phyloP scores from a whole-genome alignment of 495 filamentous ascomycete genomes.

The Hypoxylon subgilvum region DNA sequence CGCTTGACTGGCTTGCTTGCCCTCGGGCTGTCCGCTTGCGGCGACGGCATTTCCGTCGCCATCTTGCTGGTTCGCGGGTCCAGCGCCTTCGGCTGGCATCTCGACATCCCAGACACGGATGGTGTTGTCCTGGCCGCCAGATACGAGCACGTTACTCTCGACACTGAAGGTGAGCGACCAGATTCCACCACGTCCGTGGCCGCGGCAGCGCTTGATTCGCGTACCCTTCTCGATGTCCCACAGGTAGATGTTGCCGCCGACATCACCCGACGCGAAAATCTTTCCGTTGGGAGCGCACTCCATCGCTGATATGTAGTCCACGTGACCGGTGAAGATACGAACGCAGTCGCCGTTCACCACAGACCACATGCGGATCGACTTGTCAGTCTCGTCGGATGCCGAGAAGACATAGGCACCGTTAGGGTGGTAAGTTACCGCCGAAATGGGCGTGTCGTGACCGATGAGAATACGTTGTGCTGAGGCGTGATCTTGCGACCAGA shows the following conservation, averaged over 20 bases:
- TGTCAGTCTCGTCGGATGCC: conserved; percentile 76
- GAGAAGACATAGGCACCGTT: conserved; percentile 94
- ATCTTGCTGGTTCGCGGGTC: conserved; percentile 36
- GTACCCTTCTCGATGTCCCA: conserved; percentile 89
- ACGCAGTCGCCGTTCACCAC: conserved; percentile 82
- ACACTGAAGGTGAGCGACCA: conserved; percentile 90
- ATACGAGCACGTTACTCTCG: conserved; percentile 85
- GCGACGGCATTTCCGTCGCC: conserved; percentile 48
- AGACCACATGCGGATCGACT: conserved; percentile 97
- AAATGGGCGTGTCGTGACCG: conserved; percentile 89
- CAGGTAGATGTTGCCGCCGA: conserved; percentile 81
- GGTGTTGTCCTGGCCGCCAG: conserved; percentile 88
- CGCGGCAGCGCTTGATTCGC: conserved; percentile 87
- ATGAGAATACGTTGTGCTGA: conserved; percentile 86
- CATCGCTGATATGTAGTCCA: conserved; percentile 79
- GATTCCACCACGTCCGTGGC: conserved; percentile 91
- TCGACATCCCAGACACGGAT: conserved; percentile 93
- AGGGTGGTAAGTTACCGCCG: conserved; percentile 85
- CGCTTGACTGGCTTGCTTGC: conserved; percentile 41
- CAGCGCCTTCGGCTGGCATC: conserved; percentile 59
- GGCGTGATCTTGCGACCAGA: conserved; percentile 91
- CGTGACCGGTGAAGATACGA: conserved; percentile 90
- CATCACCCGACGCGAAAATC: conserved; percentile 84
- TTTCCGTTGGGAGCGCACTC: conserved; percentile 86
- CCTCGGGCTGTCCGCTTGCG: conserved; percentile 63